Percentiles rank a stretch among this genome's conserved stretches.
Conservation (phyloP, 441 rosid genomes). For the Omphalea diandra region DNA sequence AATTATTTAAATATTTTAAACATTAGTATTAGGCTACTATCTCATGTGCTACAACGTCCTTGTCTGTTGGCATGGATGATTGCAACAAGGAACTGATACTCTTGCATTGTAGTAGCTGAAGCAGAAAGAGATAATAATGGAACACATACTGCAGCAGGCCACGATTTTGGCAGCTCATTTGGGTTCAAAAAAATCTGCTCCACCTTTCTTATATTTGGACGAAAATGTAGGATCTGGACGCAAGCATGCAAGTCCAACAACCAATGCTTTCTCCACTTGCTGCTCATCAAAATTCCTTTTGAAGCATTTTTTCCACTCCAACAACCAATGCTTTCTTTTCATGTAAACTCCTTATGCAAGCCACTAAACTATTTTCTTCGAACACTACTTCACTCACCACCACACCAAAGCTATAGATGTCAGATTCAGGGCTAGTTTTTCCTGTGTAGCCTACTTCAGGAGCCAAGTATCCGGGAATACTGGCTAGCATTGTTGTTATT, state of each 20-base stretch:
- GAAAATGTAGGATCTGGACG: conserved; percentile 27
- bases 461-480: conserved; percentile 42
- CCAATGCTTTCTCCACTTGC: conserved; percentile 31
- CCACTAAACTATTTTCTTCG: no score
- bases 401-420: no score
- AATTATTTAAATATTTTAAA: no score
- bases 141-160: conserved; percentile 25
- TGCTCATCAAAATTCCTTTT: conserved; percentile 28
- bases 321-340: conserved; percentile 22
- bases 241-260: conserved; percentile 36
- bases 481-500: conserved; percentile 34
- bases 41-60: no score
- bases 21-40: no score
- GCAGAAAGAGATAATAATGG: conserved; percentile 22
- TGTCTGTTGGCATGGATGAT: neutral
- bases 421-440: conserved; percentile 32
- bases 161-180: conserved; percentile 33
- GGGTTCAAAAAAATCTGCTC: conserved; percentile 36
- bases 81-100: neutral
- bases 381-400: no score
- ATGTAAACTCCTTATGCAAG: no score
- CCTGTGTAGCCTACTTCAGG: conserved; percentile 40
- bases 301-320: conserved; percentile 29
- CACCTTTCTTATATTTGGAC: conserved; percentile 34
- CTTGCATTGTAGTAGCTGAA: conserved; percentile 11